Evolutionary conservation across 352 stramenopile genomes (phyloP), one percentile per base, ranked within the genome.

Genomic region (Globisporangium camurandrum): DNA sequence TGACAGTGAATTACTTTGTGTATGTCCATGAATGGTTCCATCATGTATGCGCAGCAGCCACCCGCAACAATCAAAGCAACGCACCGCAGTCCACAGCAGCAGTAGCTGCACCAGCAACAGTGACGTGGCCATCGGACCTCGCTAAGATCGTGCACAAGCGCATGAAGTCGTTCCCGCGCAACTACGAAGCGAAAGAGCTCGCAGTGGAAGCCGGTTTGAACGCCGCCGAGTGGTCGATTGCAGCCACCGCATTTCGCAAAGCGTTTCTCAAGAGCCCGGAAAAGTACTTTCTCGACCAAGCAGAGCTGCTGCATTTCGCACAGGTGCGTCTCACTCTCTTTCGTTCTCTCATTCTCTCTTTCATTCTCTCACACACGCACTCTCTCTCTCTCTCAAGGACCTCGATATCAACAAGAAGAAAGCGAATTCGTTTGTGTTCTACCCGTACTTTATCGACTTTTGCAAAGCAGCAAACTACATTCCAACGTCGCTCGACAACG

Each of bases 381-480:
- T 37, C 10, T 36, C 40, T 55, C 22, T 10, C 12, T 37, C 31
- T 10, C n/a, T 16, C 3, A 30, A 73, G 54, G 69, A 77, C 59
- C 44, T 85, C 53, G 66, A 78, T 19, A 24, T 37, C 20, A 34
- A 51, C 45, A 49, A 76, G 31, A 66, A 71, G 33, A 74, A 69
- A 16, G 31, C 31, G 26, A 64, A 77, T 9, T 67, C 75, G 17
- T 84, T 90, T 47, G 64, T 86, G 36, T 86, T 90, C 56, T 90
- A 90, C 54, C 79, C 79, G 38, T 78, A 79, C 46, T 88, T 90
- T 55, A 26, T 90, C 9, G 64, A 68, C 48, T 91, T 81, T 61
- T 67, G 65, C 45, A 78, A 72, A 19, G 59, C 61, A 12, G 64
- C 64, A 24, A 54, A 58, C 34, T 67, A 73, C 46, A 61, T 74